These are phyloP conservation scores for Spergularia bocconei DNA, from an alignment of 148 eudicot species.

Conservation along the genomic window DNA sequence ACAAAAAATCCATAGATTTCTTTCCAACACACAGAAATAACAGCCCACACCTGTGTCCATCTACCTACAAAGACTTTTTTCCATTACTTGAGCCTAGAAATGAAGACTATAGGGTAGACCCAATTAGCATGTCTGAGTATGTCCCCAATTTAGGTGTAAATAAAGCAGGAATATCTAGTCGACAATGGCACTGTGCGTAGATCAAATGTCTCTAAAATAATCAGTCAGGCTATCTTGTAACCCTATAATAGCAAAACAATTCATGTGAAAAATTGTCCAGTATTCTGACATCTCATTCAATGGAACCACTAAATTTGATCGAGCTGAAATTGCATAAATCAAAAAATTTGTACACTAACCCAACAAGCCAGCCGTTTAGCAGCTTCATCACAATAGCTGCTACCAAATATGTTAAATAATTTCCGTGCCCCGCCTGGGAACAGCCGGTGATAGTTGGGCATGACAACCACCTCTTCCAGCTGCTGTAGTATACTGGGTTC, in stretches of 20 bases:
- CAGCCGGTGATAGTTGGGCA: conserved; percentile 88
- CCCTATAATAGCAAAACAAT: background rate
- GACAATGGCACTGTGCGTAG: background rate
- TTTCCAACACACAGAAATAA: background rate
- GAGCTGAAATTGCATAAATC: background rate
- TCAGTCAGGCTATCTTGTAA: background rate
- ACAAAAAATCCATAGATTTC: background rate
- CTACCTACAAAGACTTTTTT: background rate
- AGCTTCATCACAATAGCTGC: conserved; percentile 78
- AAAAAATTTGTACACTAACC: conserved; percentile 46
- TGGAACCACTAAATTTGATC: background rate
- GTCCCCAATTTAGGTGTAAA: too few relatives aligned
- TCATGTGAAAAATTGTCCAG: background rate
- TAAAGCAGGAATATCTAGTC: background rate
- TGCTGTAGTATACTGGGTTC: conserved; percentile 82
- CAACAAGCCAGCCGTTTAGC: conserved; percentile 97
- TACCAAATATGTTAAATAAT: conserved; percentile 55
- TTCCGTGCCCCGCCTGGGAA: conserved; percentile 80
- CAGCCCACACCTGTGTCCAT: background rate
- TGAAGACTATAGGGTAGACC: too few relatives aligned
- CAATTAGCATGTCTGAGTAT: too few relatives aligned
- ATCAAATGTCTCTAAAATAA: background rate
- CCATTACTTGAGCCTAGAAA: background rate
- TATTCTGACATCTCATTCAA: background rate
- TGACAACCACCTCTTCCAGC: conserved; percentile 93